phyloP scores from a whole-genome alignment of 139 green algal species.

The Diplosphaera chodatii region DNA sequence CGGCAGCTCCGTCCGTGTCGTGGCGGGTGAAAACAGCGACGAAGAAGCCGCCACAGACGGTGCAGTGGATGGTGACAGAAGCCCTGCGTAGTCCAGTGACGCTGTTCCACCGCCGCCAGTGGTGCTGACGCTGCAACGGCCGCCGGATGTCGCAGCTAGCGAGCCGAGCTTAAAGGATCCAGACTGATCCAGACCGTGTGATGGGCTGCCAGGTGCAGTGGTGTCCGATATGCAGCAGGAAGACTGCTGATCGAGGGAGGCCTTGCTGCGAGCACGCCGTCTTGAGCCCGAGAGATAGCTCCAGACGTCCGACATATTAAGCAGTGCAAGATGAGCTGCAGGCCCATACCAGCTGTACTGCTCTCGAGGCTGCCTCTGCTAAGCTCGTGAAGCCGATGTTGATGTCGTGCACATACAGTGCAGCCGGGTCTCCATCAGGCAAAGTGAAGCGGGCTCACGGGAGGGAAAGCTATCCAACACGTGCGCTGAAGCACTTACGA shows the following conservation, averaged over 20 bases:
- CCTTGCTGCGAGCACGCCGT: background rate
- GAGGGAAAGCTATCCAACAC: no score
- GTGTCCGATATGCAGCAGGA: background rate
- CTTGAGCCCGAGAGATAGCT: background rate
- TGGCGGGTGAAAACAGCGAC: background rate
- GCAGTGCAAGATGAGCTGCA: no score
- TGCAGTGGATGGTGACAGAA: background rate
- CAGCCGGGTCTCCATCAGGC: no score
- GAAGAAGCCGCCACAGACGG: background rate
- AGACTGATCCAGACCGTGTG: background rate
- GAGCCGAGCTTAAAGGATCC: background rate
- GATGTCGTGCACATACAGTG: no score
- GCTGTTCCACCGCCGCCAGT: background rate
- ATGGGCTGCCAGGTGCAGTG: background rate
- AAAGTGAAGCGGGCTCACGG: no score
- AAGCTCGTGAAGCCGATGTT: no score
- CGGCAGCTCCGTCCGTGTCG: background rate
- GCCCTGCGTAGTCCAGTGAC: background rate
- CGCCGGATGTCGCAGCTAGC: background rate
- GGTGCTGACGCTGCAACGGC: background rate
- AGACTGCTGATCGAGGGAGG: background rate
- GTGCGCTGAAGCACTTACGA: no score
- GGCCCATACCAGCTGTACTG: no score
- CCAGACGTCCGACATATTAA: background rate
- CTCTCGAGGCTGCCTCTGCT: no score